Conservation (phyloP, 345 rosid species). For the Salix caprea region DNA sequence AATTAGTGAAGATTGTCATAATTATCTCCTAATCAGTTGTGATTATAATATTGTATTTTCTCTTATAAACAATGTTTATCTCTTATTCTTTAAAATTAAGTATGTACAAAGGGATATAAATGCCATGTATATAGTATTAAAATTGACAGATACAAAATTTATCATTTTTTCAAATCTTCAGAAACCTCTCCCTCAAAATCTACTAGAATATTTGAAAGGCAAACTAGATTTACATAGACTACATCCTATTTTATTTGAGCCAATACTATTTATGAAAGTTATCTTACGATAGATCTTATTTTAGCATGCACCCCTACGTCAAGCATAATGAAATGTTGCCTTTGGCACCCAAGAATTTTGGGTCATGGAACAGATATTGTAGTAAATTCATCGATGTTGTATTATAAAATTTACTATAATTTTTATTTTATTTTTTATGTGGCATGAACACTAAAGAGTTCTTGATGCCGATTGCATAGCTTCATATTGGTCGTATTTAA, state of each 20-base stretch:
- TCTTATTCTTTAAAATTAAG: too few relatives aligned
- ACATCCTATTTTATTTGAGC: slow-evolving; percentile 56
- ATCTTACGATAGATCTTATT: neutral
- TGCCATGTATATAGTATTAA: too few relatives aligned
- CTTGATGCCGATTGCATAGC: neutral
- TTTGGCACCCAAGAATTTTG: neutral
- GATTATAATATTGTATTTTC: too few relatives aligned
- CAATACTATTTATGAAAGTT: neutral
- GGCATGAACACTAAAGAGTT: neutral
- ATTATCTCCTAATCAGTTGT: too few relatives aligned
- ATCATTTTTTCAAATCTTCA: too few relatives aligned
- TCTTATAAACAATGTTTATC: too few relatives aligned
- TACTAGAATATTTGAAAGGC: slow-evolving; percentile 40
- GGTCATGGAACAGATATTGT: neutral
- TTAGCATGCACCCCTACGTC: neutral
- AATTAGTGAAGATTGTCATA: too few relatives aligned
- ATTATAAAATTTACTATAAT: too few relatives aligned
- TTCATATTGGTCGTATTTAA: neutral
- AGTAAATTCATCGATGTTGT: neutral
- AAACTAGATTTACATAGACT: slow-evolving; percentile 83
- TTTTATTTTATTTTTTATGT: neutral
- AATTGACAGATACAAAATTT: too few relatives aligned
- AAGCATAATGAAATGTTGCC: neutral
- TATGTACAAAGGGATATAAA: too few relatives aligned
- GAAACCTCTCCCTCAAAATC: slow-evolving; percentile 57